These are phyloP conservation scores for Saussurea involucrata DNA, from an alignment of 129 eudicot species.

Conservation along the genomic window DNA sequence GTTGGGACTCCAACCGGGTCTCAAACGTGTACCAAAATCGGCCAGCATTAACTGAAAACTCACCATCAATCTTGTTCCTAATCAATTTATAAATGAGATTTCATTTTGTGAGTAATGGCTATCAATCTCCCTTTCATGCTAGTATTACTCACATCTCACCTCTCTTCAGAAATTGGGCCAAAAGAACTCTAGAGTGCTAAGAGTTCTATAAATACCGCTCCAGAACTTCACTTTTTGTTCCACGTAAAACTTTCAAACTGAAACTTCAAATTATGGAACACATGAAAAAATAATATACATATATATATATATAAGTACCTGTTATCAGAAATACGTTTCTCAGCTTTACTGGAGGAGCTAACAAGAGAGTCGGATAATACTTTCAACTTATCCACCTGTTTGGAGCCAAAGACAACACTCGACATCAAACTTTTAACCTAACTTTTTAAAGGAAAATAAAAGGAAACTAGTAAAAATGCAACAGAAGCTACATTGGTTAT, in stretches of 20 bases:
- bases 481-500: neutral
- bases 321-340: conserved; percentile 89
- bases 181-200: neutral
- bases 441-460: neutral
- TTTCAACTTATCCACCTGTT: conserved; percentile 92
- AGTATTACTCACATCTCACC: neutral
- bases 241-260: neutral
- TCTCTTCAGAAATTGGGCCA: neutral
- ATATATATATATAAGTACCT: conserved; percentile 36
- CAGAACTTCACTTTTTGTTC: neutral
- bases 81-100: neutral
- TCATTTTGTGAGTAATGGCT: neutral
- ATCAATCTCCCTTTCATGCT: neutral
- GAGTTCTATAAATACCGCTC: neutral
- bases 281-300: neutral
- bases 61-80: neutral
- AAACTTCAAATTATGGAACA: neutral
- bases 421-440: neutral
- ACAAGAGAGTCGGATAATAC: conserved; percentile 85
- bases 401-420: conserved; percentile 9
- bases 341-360: conserved; percentile 71
- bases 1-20: no score
- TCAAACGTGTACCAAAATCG: no score
- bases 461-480: neutral
- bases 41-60: no score